Conservation (phyloP, 2,329 filamentous ascomycete species). For the Alternaria sp. region DNA sequence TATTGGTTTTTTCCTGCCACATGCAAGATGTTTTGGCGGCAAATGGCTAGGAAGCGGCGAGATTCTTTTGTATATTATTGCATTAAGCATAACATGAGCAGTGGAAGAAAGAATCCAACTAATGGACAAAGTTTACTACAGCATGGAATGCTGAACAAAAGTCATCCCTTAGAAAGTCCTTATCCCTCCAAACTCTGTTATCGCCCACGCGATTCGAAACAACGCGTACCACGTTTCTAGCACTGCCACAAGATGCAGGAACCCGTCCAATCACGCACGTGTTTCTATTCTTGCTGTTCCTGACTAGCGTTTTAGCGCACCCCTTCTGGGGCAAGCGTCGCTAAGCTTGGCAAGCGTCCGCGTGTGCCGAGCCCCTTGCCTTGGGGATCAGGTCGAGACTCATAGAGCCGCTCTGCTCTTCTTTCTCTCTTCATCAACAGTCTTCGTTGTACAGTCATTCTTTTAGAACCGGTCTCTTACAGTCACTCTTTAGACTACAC, state of each 20-base stretch:
- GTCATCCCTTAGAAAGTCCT: background rate
- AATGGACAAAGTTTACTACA: background rate
- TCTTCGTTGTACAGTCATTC: conserved; percentile 22
- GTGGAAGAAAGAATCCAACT: background rate
- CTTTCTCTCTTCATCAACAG: conserved; percentile 12
- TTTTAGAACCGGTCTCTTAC: conserved; percentile 5
- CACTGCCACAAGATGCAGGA: conserved; percentile 10
- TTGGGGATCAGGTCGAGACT: conserved; percentile 7
- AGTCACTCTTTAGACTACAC: conserved; percentile 26
- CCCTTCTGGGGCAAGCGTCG: conserved; percentile 10
- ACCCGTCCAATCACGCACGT: conserved; percentile 18
- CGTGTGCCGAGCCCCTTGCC: conserved; percentile 8
- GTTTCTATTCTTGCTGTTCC: conserved; percentile 24
- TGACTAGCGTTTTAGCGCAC: conserved; percentile 22
- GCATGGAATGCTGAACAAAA: background rate
- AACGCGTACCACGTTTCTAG: background rate
- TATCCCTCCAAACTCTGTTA: background rate
- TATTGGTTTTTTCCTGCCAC: background rate
- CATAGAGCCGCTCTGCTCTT: conserved; percentile 3
- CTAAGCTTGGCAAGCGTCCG: conserved; percentile 6
- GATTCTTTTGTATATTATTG: conserved; percentile 17
- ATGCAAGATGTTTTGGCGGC: background rate
- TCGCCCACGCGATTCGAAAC: background rate
- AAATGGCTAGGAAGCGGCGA: background rate
- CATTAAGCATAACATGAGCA: background rate